Base-by-base conservation (phyloP, 2,329 filamentous ascomycete species). In the Curvularia sp. region DNA sequence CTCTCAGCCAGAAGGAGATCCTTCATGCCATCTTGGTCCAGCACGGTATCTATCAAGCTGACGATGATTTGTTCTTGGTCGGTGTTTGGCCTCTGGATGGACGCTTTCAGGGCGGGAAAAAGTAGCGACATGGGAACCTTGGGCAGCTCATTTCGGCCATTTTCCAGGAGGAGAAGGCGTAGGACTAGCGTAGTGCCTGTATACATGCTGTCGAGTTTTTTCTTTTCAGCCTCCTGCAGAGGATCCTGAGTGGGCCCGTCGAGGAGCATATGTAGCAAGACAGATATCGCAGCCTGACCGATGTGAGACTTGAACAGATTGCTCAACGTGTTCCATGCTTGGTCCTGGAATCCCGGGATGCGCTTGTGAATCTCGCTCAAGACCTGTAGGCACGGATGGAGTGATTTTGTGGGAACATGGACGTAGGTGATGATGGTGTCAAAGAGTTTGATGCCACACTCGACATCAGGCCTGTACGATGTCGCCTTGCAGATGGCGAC, bases 251-350 rank as follows among this genome's bases (percentile, higher is more conserved):
- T 62, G 0, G 74, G 69, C 1, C 70, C 71, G 28, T 76, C 65
- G 5, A 69, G 53, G 3, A 77, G 68, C 12, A 88, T 84, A 55
- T 88, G 85, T 31, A 92, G 80, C 22, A 92, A 77, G 24, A 89
- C 84, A 54, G 86, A 83, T 46, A 92, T 83, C 1, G 88, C 88
- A 35, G 85, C 85, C 62, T 90, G 88, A 20, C 89, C 89, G 63
- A 91, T 86, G 71, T 92, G 89, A 1, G 90, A 92, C 67, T 83
- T 87, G 79, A 88, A 89, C 0, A 93, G 80, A 63, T 91, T 89
- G 69, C 85, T 83, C 31, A 93, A 80, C 0, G 88, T 88, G 60
- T 86, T 85, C 89, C 90, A 93, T 3, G 89, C 84, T 41, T 85
- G 82, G 61, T 88, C 86, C 57, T 86, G 81, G 10, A 91, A 81